Evolutionary conservation across 2,329 filamentous ascomycete species (phyloP).

Genomic region (Diaporthe citrichinensis): DNA sequence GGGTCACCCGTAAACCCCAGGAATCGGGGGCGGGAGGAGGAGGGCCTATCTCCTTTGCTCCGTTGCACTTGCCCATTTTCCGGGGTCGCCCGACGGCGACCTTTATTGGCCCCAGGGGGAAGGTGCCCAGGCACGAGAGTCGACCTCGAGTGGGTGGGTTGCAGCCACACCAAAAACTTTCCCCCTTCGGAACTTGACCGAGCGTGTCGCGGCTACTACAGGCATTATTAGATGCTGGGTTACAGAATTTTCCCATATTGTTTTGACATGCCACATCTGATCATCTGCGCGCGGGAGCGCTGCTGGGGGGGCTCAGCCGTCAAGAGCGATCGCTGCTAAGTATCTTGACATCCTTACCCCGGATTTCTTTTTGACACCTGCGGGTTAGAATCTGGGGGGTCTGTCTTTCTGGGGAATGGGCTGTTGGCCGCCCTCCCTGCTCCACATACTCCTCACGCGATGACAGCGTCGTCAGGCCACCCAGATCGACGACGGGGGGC

Average conservation of each 20-base stretch:
- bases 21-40: conserved; percentile 22
- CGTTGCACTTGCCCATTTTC: conserved; percentile 18
- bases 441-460: conserved; percentile 17
- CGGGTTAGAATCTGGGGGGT: conserved; percentile 5
- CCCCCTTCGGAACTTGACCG: conserved; percentile 23
- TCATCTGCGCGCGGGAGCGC: conserved; percentile 8
- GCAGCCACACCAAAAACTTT: conserved; percentile 22
- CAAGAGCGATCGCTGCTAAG: conserved; percentile 11
- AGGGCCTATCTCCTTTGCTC: conserved; percentile 18
- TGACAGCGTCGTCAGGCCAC: conserved; percentile 30
- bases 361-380: conserved; percentile 22
- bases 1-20: conserved; percentile 24
- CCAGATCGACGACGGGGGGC: conserved; percentile 17
- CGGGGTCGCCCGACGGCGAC: conserved; percentile 22
- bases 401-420: background rate
- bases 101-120: conserved; percentile 20
- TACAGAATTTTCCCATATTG: conserved; percentile 28
- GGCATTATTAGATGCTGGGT: conserved; percentile 15
- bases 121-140: conserved; percentile 10
- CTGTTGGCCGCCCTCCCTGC: background rate
- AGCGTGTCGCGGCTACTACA: conserved; percentile 22
- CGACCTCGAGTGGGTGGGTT: conserved; percentile 12
- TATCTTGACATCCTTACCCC: conserved; percentile 30
- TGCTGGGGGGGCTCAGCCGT: too few relatives aligned
- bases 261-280: background rate